Conservation (phyloP, 768 basidiomycete genomes). For the Agrocybe pediades region DNA sequence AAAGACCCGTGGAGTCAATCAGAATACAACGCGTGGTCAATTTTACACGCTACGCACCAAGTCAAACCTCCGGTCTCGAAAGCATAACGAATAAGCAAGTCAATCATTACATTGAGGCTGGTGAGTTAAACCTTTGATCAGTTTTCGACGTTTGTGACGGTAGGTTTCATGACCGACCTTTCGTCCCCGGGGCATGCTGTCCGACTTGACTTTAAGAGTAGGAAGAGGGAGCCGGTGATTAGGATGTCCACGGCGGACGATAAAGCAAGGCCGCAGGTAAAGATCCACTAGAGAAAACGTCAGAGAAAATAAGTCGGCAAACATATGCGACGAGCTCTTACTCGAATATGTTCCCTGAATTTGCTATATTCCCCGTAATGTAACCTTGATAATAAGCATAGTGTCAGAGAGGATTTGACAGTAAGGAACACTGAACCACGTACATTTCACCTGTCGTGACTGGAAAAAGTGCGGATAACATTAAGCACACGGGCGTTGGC, state of each 20-base stretch:
- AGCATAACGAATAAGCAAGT: constrained; percentile 48
- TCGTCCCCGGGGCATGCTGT: constrained; percentile 38
- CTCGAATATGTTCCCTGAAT: constrained; percentile 20
- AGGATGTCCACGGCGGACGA: constrained; percentile 51
- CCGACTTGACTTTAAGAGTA: constrained; percentile 40
- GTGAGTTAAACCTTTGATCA: background rate
- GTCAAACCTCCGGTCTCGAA: constrained; percentile 56
- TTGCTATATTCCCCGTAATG: constrained; percentile 15
- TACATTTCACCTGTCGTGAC: constrained; percentile 33
- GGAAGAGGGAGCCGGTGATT: constrained; percentile 46
- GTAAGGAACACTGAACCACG: background rate
- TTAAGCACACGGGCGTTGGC: background rate
- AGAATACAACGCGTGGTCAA: background rate
- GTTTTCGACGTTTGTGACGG: background rate
- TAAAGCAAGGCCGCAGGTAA: constrained; percentile 52
- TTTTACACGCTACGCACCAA: constrained; percentile 28
- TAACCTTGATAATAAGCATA: constrained; percentile 20
- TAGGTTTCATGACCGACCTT: constrained; percentile 28
- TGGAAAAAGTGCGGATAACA: background rate
- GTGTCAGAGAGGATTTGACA: background rate
- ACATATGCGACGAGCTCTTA: constrained; percentile 11
- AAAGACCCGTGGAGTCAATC: background rate
- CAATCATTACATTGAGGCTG: constrained; percentile 49
- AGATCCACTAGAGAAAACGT: constrained; percentile 46
- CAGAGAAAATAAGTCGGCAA: background rate